Base-by-base conservation (phyloP, 2,329 filamentous ascomycete species). In the Cytospora piceicola region DNA sequence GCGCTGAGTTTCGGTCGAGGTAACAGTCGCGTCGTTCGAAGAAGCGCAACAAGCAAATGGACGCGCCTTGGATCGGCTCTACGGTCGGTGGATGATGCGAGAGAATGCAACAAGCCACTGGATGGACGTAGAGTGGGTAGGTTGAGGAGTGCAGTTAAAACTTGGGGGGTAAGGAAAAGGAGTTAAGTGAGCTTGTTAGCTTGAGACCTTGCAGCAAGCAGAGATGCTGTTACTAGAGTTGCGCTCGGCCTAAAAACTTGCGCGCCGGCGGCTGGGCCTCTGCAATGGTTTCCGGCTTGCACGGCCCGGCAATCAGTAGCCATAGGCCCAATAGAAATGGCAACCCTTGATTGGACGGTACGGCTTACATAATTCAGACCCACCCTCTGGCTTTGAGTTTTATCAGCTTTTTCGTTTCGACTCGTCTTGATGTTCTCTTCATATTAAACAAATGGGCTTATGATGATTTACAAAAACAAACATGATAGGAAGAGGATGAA, bases 401-500 rank as follows among this genome's bases (percentile, higher is more conserved):
- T 24, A 65, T 55, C 59, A n/a, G 17, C 52, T 46, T 53, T 58
- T 53, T 36, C n/a, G 42, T 24, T 12, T 15, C 11, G 8, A 46
- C 64, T 67, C 67, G 59, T 62, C 34, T 52, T 72, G 70, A 73
- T 73, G 70, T 74, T 72, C 70, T 71, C 70, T 74, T 73, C 67
- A 17, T 56, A 27, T n/a, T 29, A 52, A 46, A 71, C 74, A 76
- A 75, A 70, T 76, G 75, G 80, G 85, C 85, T 87, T 65, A 75
- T 88, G 86, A 88, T 88, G 86, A 88, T 85, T 83, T 77, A 75
- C 76, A 74, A 76, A 70, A 80, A 79, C 80, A 81, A 79, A 77
- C 77, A 86, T 86, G 83, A 88, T 88, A 88, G 86, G 86, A 88
- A 88, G 86, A 88, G 85, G 83, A 81, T 88, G 85, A 88, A 84